Evolutionary conservation across 179 eudicot genomes (phyloP), one percentile per base, ranked within the genome.

Genomic region (Actinidia chinensis): DNA sequence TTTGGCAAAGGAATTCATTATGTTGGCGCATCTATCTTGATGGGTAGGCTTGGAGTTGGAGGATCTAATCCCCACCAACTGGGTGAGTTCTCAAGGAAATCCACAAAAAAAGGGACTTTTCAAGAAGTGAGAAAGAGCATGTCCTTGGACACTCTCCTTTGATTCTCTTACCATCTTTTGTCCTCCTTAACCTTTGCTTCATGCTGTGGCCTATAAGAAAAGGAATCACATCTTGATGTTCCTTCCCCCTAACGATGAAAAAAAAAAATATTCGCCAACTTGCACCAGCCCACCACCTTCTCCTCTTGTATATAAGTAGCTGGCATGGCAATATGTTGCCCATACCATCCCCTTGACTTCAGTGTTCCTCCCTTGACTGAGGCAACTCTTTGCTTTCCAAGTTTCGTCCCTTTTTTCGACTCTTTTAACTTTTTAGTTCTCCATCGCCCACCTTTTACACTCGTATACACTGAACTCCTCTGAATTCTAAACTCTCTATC

Each of bases 11-110:
- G 71, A 70, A 70, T 79, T 81, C 75, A 76, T 22, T 23, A 68
- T 81, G 74, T 52, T 65, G 73, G 83, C 43, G 80, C 82, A 80
- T 83, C 78, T 77, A 73, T 74, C 83, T 82, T 76, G 64, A 79
- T 75, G 43, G 77, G 77, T 54, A 74, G 71, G 68, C 55, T 60
- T 59, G 66, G 54, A 67, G 75, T 47, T 68, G 68, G 54, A 68
- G 86, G 84, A 83, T 85, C 79, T 79, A 82, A 84, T 81, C 78
- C 83, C 80, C 79, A 25, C 79, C 81, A 80, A 68, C 79, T 79
- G 73, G 79, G 67, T 65, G 77, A 74, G 76, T 76, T 64, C 82
- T 73, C 55, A 5, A 22, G 58, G 59, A 81, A 82, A 76, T 76
- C 84, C 83, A 85, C 82, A 55, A 80, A 78, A 81, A 69, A 36